A percentile compares a stretch with the other conserved stretches of the same genome.
phyloP scores from a whole-genome alignment of 208 protist genomes.

The Acanthamoeba royreba region DNA sequence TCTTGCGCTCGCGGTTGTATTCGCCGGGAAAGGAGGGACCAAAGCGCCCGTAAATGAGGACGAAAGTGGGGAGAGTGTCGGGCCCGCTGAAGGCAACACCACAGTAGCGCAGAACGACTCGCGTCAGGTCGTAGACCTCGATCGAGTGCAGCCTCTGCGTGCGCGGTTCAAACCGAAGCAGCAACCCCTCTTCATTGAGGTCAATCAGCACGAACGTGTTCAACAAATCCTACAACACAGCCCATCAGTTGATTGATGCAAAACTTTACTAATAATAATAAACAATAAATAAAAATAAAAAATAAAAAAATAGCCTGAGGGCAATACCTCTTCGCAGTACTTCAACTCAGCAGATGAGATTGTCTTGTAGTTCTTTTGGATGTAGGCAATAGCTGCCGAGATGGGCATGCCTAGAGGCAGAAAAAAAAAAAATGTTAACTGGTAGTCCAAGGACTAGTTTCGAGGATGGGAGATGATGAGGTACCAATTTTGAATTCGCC shows the following conservation, averaged over 20 bases:
- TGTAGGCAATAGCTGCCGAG: slow-evolving; percentile 1
- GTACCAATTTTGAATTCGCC: slow-evolving; percentile 40
- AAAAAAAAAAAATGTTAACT: too few species aligned
- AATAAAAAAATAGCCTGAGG: not conserved
- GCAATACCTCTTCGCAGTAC: slow-evolving; percentile 32
- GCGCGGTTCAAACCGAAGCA: slow-evolving; percentile 18
- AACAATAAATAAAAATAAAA: too few species aligned
- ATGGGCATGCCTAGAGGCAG: slow-evolving; percentile 33
- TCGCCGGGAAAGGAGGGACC: slow-evolving; percentile 39
- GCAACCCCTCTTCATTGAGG: not conserved
- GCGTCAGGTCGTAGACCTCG: slow-evolving; percentile 20
- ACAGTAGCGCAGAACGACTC: slow-evolving; percentile 9
- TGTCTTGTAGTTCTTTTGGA: slow-evolving; percentile 44
- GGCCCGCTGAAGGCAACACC: not conserved
- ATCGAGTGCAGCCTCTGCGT: slow-evolving; percentile 20
- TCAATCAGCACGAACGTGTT: slow-evolving; percentile 7
- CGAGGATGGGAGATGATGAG: too few species aligned
- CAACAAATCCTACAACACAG: slow-evolving; percentile 18
- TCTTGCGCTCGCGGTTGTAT: not conserved
- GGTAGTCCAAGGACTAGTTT: too few species aligned
- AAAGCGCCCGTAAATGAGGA: slow-evolving; percentile 19
- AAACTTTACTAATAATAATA: too few species aligned
- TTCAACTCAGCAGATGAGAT: slow-evolving; percentile 7
- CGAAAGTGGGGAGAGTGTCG: not conserved
- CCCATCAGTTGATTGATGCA: too few species aligned